Evolutionary conservation across 495 filamentous ascomycete species (phyloP).

Genomic region (Extremus antarcticus): DNA sequence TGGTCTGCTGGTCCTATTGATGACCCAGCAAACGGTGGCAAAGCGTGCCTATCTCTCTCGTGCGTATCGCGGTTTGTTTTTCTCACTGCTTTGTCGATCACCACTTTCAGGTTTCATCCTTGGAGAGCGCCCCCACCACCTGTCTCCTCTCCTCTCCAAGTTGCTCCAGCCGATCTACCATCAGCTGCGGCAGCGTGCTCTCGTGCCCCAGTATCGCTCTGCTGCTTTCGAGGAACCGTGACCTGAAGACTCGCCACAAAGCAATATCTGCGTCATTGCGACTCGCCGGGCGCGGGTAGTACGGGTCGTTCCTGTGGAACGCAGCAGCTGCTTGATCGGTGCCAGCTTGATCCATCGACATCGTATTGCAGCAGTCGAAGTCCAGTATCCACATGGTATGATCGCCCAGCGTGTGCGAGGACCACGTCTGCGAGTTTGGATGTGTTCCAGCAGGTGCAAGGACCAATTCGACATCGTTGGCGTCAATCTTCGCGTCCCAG

Average conservation of each 20-base stretch:
- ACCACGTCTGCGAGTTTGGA: neutral
- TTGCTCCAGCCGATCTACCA: neutral
- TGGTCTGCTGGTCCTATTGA: neutral
- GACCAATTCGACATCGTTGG: slow-evolving; percentile 27
- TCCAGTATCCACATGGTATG: slow-evolving; percentile 26
- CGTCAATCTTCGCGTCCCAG: slow-evolving; percentile 22
- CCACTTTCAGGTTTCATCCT: neutral
- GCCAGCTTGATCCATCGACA: slow-evolving; percentile 19
- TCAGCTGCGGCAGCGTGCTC: neutral
- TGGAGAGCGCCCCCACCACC: neutral
- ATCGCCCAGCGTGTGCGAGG: neutral
- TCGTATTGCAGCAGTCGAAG: slow-evolving; percentile 19
- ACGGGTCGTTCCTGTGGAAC: slow-evolving; percentile 24
- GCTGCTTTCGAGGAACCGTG: neutral
- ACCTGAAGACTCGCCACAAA: slow-evolving; percentile 15
- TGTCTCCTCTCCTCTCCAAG: slow-evolving; percentile 1
- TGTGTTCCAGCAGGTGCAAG: slow-evolving; percentile 14
- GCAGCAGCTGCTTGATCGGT: slow-evolving; percentile 16
- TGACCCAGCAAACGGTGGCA: neutral
- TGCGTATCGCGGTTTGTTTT: neutral
- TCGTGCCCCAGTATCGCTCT: neutral
- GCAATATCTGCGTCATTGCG: slow-evolving; percentile 1
- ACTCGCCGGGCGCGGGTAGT: slow-evolving; percentile 17
- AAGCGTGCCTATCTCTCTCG: neutral
- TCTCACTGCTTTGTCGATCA: neutral